phyloP scores from a whole-genome alignment of 1,139 yeast genomes.

The Blastobotrys persicus region DNA sequence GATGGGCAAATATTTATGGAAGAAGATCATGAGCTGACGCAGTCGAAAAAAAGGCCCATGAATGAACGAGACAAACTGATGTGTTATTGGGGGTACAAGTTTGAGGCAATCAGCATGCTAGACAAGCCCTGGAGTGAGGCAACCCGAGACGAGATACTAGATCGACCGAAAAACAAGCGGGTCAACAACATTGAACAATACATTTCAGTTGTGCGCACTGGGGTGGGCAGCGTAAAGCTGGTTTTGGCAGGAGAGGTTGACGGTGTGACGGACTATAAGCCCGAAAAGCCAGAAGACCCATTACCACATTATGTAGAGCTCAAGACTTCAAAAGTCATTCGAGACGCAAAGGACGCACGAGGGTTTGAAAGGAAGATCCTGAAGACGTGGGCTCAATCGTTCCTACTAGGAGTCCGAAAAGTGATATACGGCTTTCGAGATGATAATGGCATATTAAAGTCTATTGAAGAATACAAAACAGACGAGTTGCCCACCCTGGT shows the following conservation, averaged over 20 bases:
- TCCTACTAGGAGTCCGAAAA: slow-evolving; percentile 74
- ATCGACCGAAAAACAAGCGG: slow-evolving; percentile 48
- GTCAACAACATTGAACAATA: slow-evolving; percentile 77
- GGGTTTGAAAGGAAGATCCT: slow-evolving; percentile 71
- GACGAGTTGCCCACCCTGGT: slow-evolving; percentile 71
- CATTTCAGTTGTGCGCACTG: slow-evolving; percentile 74
- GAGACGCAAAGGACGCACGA: slow-evolving; percentile 50
- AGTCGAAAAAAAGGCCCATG: slow-evolving; percentile 23
- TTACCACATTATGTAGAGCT: slow-evolving; percentile 80
- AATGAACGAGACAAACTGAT: slow-evolving; percentile 32
- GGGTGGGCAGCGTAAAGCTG: slow-evolving; percentile 69
- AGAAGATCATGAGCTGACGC: slow-evolving; percentile 48
- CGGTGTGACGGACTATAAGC: slow-evolving; percentile 79
- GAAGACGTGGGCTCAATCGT: slow-evolving; percentile 91
- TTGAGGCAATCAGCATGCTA: slow-evolving; percentile 75
- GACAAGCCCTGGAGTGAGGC: slow-evolving; percentile 73
- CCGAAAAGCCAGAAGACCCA: slow-evolving; percentile 47
- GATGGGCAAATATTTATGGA: slow-evolving; percentile 89
- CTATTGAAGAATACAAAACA: slow-evolving; percentile 73
- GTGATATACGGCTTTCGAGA: slow-evolving; percentile 87
- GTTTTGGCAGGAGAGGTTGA: slow-evolving; percentile 89
- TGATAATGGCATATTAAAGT: slow-evolving; percentile 56
- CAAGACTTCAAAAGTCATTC: slow-evolving; percentile 64
- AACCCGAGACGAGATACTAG: slow-evolving; percentile 63
- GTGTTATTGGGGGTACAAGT: slow-evolving; percentile 61